phyloP scores from a whole-genome alignment of 768 basidiomycete genomes.

The Tricholoma sp. region DNA sequence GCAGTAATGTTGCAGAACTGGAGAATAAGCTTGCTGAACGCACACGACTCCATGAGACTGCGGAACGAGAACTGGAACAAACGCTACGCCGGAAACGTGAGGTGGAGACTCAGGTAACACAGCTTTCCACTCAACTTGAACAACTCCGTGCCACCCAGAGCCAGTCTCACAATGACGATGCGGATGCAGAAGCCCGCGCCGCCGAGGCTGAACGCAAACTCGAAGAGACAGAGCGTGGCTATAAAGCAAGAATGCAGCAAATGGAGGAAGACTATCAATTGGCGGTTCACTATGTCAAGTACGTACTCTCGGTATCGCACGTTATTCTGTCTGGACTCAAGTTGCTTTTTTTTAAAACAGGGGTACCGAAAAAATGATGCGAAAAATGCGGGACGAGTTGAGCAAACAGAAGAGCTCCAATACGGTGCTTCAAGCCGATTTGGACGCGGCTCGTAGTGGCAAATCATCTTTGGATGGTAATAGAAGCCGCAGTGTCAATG shows the following conservation, averaged over 20 bases:
- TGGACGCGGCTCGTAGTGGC: conserved; percentile 64
- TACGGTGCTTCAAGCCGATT: conserved; percentile 74
- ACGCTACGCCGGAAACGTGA: conserved; percentile 65
- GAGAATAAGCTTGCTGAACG: conserved; percentile 75
- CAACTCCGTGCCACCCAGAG: conserved; percentile 55
- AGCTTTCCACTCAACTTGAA: conserved; percentile 64
- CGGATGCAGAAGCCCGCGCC: conserved; percentile 34
- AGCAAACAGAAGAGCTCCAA: conserved; percentile 86
- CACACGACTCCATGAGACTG: conserved; percentile 63
- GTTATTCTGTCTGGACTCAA: conserved; percentile 8
- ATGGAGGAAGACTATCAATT: conserved; percentile 95
- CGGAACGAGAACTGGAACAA: conserved; percentile 71
- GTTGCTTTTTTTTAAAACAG: conserved; percentile 36
- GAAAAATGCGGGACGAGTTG: conserved; percentile 92
- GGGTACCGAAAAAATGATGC: conserved; percentile 97
- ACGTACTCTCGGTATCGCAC: conserved; percentile 26
- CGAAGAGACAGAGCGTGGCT: conserved; percentile 71
- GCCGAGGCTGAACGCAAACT: conserved; percentile 73
- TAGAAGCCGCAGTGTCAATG: conserved; percentile 50
- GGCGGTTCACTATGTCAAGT: conserved; percentile 98
- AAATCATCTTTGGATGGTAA: conserved; percentile 40
- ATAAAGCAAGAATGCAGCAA: conserved; percentile 77
- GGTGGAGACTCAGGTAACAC: conserved; percentile 62
- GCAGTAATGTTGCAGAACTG: conserved; percentile 57
- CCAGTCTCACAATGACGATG: conserved; percentile 31